These are phyloP conservation scores for Dothidotthia symphoricarpi DNA, from an alignment of 2,329 filamentous ascomycete genomes.

Conservation along the genomic window DNA sequence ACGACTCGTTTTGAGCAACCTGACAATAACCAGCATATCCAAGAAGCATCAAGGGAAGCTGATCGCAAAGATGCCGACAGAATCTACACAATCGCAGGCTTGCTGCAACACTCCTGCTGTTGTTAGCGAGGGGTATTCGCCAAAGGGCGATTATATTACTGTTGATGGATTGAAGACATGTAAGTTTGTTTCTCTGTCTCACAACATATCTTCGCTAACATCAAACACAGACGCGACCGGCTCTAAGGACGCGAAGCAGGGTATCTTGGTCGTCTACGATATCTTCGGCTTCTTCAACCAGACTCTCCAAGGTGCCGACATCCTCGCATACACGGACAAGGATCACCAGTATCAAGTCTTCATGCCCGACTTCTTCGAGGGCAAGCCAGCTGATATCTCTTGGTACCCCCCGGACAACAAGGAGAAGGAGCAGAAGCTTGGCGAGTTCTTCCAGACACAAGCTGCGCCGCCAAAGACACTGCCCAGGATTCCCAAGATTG, in stretches of 20 bases:
- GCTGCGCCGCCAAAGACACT: conserved; percentile 60
- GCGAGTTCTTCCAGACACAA: conserved; percentile 57
- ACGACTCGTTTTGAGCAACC: too few species aligned
- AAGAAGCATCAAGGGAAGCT: too few species aligned
- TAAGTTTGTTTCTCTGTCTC: conserved; percentile 30
- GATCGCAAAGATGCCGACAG: conserved; percentile 32
- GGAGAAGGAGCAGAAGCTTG: conserved; percentile 60
- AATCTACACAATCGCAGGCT: conserved; percentile 40
- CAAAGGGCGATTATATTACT: conserved; percentile 59
- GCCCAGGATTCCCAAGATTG: conserved; percentile 54
- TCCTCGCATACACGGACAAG: conserved; percentile 63
- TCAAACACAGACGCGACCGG: conserved; percentile 53
- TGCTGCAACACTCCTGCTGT: conserved; percentile 53
- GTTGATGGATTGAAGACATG: conserved; percentile 63
- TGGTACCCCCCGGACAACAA: conserved; percentile 62
- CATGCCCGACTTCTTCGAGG: conserved; percentile 89
- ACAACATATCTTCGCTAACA: background rate
- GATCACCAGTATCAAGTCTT: conserved; percentile 75
- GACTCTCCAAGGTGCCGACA: conserved; percentile 63
- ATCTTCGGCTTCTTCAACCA: conserved; percentile 65
- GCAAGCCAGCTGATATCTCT: conserved; percentile 63
- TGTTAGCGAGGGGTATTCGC: conserved; percentile 52
- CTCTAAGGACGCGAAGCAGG: conserved; percentile 55
- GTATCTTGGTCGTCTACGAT: conserved; percentile 60
- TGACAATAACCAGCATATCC: too few species aligned